Conservation (phyloP, 139 green algal genomes). For the Closterium sp. region DNA sequence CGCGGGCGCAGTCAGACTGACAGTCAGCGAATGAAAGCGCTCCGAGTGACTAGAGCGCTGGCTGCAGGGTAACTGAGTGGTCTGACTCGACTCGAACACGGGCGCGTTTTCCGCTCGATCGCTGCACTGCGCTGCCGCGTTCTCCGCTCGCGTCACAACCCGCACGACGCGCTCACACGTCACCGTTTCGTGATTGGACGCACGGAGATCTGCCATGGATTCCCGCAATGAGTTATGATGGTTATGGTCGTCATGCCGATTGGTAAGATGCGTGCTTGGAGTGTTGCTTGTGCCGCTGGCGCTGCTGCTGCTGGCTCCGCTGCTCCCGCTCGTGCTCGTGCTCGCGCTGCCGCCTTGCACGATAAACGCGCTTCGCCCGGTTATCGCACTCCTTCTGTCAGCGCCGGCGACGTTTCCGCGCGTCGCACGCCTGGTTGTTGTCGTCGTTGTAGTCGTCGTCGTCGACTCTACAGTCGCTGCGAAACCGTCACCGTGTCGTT, state of each 20-base stretch:
- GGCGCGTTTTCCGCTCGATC: too few relatives aligned
- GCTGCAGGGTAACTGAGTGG: neutral
- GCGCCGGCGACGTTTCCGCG: neutral
- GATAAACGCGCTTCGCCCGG: neutral
- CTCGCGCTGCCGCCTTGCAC: neutral
- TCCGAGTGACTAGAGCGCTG: too few relatives aligned
- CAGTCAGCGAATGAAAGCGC: too few relatives aligned
- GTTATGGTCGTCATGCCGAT: neutral
- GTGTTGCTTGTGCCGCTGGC: neutral
- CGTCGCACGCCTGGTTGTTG: neutral
- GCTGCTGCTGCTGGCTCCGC: too few relatives aligned
- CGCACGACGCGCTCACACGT: neutral
- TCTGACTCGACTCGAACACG: too few relatives aligned
- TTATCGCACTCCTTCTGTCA: neutral
- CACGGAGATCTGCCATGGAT: neutral
- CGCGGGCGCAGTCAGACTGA: neutral
- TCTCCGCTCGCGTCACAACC: neutral
- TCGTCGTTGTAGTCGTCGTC: neutral
- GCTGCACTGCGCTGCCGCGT: neutral
- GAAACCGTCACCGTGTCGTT: neutral
- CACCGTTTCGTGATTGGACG: neutral
- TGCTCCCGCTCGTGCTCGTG: neutral
- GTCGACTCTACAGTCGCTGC: neutral
- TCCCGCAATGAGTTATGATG: neutral
- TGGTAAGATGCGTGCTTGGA: neutral